Percentiles rank a stretch among this genome's conserved stretches.
These are phyloP conservation scores for Ceratobasidium sp. DNA, from an alignment of 1,284 basidiomycete genomes.

Conservation along the genomic window DNA sequence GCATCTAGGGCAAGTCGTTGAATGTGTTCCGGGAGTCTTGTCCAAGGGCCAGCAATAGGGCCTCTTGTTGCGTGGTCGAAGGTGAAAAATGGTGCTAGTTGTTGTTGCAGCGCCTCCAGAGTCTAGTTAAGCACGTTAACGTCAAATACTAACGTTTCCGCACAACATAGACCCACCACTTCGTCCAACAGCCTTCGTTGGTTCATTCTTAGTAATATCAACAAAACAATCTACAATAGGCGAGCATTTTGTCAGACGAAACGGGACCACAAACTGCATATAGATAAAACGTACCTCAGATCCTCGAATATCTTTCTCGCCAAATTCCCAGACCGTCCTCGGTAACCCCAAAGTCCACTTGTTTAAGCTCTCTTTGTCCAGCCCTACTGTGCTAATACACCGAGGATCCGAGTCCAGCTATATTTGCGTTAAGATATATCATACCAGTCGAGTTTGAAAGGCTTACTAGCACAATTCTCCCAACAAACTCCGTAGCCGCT, in stretches of 20 bases:
- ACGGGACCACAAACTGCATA: slow-evolving; percentile 47
- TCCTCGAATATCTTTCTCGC: slow-evolving; percentile 66
- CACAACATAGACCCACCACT: slow-evolving; percentile 56
- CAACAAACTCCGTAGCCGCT: slow-evolving; percentile 78
- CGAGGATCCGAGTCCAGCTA: slow-evolving; percentile 74
- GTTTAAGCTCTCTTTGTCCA: slow-evolving; percentile 57
- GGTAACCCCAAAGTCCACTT: slow-evolving; percentile 80
- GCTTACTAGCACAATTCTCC: slow-evolving; percentile 74
- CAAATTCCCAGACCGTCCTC: slow-evolving; percentile 86
- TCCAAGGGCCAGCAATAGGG: slow-evolving; percentile 78
- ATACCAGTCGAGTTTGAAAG: too few relatives aligned
- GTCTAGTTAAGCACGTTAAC: slow-evolving; percentile 57
- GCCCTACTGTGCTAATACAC: slow-evolving; percentile 67
- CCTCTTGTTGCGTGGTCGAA: slow-evolving; percentile 79
- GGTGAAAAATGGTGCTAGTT: slow-evolving; percentile 82
- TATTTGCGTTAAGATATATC: slow-evolving; percentile 11
- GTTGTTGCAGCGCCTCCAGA: slow-evolving; percentile 63
- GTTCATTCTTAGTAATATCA: slow-evolving; percentile 71
- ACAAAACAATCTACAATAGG: slow-evolving; percentile 67
- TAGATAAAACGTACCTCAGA: slow-evolving; percentile 70
- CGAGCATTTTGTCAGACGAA: slow-evolving; percentile 32
- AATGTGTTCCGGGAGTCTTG: slow-evolving; percentile 65
- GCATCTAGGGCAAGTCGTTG: slow-evolving; percentile 67
- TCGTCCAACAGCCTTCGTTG: slow-evolving; percentile 67
- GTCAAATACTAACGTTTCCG: slow-evolving; percentile 51